phyloP scores from a whole-genome alignment of 768 basidiomycete species.

The Pleurotus tuber-regium region DNA sequence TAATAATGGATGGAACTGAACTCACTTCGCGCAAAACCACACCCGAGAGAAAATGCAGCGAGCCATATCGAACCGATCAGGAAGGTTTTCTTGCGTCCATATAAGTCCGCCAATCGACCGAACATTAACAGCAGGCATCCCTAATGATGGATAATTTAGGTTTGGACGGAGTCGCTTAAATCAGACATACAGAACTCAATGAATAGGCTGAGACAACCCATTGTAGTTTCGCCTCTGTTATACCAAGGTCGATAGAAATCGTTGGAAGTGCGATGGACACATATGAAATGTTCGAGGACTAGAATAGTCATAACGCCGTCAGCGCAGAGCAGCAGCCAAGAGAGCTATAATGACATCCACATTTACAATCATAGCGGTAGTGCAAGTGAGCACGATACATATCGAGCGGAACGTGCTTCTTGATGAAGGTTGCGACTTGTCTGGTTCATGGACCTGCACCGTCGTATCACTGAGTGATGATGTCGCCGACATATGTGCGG shows the following conservation, averaged over 20 bases:
- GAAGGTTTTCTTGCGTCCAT: conserved; percentile 56
- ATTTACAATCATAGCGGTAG: conserved; percentile 25
- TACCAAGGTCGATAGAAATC: conserved; percentile 5
- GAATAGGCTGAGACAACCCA: conserved; percentile 11
- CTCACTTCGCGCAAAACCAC: conserved; percentile 47
- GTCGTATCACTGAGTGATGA: too few species aligned
- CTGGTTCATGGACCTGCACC: too few species aligned
- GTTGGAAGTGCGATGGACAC: conserved; percentile 12
- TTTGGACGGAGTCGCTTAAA: too few species aligned
- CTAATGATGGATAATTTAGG: conserved; percentile 25
- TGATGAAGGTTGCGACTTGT: too few species aligned
- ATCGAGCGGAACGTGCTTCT: conserved; percentile 21
- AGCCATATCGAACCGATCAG: conserved; percentile 45
- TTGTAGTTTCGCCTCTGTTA: conserved; percentile 6
- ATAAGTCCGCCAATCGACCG: conserved; percentile 60
- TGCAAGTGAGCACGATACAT: conserved; percentile 23
- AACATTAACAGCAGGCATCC: conserved; percentile 61
- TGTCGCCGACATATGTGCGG: too few species aligned
- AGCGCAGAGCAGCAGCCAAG: background rate
- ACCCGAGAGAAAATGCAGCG: conserved; percentile 43
- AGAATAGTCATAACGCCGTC: background rate
- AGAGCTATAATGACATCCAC: conserved; percentile 12
- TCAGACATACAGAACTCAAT: background rate
- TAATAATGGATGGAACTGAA: background rate
- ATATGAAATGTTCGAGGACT: conserved; percentile 7